These are phyloP conservation scores for Botrytis pseudocinerea DNA, from an alignment of 2,329 filamentous ascomycete species.

Conservation along the genomic window DNA sequence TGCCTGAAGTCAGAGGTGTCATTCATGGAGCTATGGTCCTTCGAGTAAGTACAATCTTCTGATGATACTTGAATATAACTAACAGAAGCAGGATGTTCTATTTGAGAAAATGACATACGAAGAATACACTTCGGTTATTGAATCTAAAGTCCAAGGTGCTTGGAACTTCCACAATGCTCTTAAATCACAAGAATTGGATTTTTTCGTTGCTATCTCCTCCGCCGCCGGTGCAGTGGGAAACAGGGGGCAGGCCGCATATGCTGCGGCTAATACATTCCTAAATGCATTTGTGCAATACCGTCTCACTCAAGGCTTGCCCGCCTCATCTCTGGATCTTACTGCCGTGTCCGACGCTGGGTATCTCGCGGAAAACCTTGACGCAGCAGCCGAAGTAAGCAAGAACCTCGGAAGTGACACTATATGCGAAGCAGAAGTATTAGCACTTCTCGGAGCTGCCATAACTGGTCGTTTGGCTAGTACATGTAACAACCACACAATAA, in stretches of 20 bases:
- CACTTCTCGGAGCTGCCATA: constrained; percentile 54
- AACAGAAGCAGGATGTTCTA: constrained; percentile 33
- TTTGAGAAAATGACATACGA: constrained; percentile 40
- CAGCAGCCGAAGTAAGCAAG: constrained; percentile 32
- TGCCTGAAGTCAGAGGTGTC: constrained; percentile 22
- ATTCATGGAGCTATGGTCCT: constrained; percentile 24
- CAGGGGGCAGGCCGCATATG: constrained; percentile 44
- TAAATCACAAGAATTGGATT: constrained; percentile 41
- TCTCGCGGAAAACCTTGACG: constrained; percentile 31
- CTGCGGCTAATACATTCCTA: constrained; percentile 45
- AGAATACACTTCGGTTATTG: constrained; percentile 41
- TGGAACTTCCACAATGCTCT: constrained; percentile 40
- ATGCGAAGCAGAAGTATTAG: constrained; percentile 55
- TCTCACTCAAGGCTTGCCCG: constrained; percentile 33
- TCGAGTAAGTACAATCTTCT: not conserved
- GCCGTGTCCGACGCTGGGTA: constrained; percentile 37
- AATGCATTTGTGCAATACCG: constrained; percentile 43
- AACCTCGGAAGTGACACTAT: constrained; percentile 46
- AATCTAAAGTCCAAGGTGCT: constrained; percentile 43
- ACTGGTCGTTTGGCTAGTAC: constrained; percentile 45
- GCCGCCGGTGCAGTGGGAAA: constrained; percentile 43
- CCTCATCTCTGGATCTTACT: constrained; percentile 41
- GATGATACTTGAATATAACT: not conserved
- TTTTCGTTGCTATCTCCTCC: constrained; percentile 47
- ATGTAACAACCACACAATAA: constrained; percentile 54